phyloP scores from a whole-genome alignment of 176 grass and related monocot species.

The Alloteropsis semialata region DNA sequence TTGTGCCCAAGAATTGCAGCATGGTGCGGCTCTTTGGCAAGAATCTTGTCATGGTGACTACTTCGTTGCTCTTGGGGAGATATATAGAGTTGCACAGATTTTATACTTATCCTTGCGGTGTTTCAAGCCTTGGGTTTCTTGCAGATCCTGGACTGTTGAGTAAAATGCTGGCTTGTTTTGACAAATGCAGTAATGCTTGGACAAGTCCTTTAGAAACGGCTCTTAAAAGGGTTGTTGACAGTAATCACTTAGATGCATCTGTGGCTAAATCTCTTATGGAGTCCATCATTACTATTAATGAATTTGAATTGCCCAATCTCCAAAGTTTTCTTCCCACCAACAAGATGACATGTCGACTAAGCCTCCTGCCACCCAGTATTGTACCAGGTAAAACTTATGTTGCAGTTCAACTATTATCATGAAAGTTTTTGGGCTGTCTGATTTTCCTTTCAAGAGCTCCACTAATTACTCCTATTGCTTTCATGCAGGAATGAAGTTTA shows the following conservation, averaged over 20 bases:
- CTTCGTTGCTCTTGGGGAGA: conserved; percentile 55
- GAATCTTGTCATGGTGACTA: conserved; percentile 40
- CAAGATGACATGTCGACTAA: conserved; percentile 34
- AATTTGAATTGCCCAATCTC: conserved; percentile 28
- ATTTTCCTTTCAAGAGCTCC: background rate
- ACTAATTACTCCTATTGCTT: conserved; percentile 11
- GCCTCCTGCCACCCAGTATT: conserved; percentile 28
- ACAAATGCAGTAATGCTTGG: conserved; percentile 52
- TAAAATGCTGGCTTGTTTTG: conserved; percentile 45
- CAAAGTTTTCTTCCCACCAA: background rate
- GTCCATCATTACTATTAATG: conserved; percentile 41
- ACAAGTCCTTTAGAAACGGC: conserved; percentile 27
- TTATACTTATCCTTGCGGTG: conserved; percentile 36
- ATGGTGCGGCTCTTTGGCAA: conserved; percentile 47
- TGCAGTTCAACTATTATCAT: background rate
- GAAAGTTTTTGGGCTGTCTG: background rate
- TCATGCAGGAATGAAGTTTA: conserved; percentile 41
- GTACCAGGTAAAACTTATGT: conserved; percentile 45
- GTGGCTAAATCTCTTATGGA: conserved; percentile 47
- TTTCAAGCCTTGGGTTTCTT: conserved; percentile 73
- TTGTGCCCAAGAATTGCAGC: conserved; percentile 60
- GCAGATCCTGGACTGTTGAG: conserved; percentile 30
- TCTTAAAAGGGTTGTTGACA: conserved; percentile 33
- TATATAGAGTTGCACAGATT: conserved; percentile 56
- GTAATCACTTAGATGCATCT: background rate